These are phyloP conservation scores for Vigna reflexopilosa DNA, from an alignment of 306 rosid species.

Conservation along the genomic window DNA sequence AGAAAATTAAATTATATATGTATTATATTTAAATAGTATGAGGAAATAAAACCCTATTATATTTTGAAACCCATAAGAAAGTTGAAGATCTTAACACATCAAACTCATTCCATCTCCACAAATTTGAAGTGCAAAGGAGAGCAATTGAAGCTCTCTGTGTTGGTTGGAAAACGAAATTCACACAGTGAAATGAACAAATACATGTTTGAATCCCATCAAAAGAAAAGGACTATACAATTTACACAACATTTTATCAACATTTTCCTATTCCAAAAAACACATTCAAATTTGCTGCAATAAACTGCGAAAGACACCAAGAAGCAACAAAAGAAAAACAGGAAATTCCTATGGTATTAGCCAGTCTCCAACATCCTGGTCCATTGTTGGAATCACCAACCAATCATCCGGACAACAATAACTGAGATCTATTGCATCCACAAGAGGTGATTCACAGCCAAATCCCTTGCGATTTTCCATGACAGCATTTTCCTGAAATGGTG, in stretches of 20 bases:
- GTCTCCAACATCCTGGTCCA: slow-evolving; percentile 48
- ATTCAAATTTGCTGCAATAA: background rate
- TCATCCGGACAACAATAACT: slow-evolving; percentile 50
- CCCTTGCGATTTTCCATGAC: slow-evolving; percentile 23
- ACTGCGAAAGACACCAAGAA: background rate
- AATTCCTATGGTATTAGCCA: slow-evolving; percentile 28
- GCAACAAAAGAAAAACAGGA: background rate
- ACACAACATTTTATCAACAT: background rate
- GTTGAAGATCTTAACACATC: background rate
- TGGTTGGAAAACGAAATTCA: background rate
- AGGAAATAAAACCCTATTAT: background rate
- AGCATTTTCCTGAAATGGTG: slow-evolving; percentile 21
- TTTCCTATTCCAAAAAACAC: background rate
- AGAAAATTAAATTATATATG: no score
- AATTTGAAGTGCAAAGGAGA: background rate
- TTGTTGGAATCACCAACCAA: slow-evolving; percentile 58
- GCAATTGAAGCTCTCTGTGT: background rate
- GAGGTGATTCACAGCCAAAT: slow-evolving; percentile 17
- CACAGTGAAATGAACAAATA: background rate
- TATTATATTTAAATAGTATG: background rate
- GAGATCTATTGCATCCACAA: slow-evolving; percentile 43
- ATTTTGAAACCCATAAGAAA: background rate
- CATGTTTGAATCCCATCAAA: background rate
- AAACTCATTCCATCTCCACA: background rate
- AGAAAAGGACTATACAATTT: background rate